Base-by-base conservation (phyloP, 257 asterid genomes). In the Nicotiana tabacum region DNA sequence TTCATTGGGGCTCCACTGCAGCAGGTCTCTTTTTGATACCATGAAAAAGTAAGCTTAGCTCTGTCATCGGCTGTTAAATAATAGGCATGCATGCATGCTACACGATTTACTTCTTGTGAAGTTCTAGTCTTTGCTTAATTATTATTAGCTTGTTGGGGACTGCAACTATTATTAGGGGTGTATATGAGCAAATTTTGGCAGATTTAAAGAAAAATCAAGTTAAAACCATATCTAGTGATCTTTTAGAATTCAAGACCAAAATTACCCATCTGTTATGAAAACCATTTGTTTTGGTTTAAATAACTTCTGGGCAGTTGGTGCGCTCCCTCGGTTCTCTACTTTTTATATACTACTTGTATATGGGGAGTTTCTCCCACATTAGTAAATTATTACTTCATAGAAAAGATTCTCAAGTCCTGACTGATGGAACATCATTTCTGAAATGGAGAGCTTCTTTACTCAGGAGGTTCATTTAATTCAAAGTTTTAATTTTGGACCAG, bases 1-100 rank as follows among this genome's bases (percentile, higher is more conserved):
- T 91, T 96, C 99, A 67, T 85, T 96, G 51, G 89, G 93, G 86
- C 77, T 90, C 84, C 99, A 96, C 85, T 4, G 1, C 70, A 94
- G 97, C 92, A 85, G 80, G 84, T 84, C 88, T 77, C 87, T 96
- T 81, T 91, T 93, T 82, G 37, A 18, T 24, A 90, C 91, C 82
- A 90, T 93, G 66, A 92, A 82, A 88, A 93, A 96, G 99, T 96
- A 60, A 66, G 83, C 24, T 48, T 81, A 29, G 9, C 43, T 74
- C 79, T 72, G 30, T 74, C 16, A 9, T 74, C 29, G 62, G 80
- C 64, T 74, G 64, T 48, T 74, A 48, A 48, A 74, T 46, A 24
- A 69, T 46, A 33, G 80, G 51, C 43, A 74, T 74, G 62, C 18
- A 27, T 74, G 62, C 2, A 3, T 48, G 80, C 64, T 48, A 15